Evolutionary conservation across 257 asterid genomes (phyloP).

Genomic region (Plantago major): DNA sequence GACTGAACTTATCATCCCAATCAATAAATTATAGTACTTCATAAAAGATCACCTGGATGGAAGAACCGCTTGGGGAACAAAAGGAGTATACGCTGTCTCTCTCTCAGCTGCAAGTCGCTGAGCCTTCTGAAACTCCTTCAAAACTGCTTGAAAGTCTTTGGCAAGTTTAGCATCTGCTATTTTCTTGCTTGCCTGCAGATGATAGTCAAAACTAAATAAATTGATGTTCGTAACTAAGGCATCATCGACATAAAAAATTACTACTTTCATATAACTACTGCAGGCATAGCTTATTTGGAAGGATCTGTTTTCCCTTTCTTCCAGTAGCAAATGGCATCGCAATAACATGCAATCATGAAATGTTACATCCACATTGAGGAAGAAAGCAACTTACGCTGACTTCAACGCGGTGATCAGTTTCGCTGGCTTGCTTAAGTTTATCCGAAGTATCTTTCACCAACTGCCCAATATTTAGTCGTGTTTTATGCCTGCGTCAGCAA

Average conservation of each 20-base stretch:
- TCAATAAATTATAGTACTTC: constrained; percentile 7
- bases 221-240: not conserved
- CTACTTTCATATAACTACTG: too few relatives aligned
- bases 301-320: too few relatives aligned
- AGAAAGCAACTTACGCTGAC: constrained; percentile 60
- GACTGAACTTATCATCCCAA: constrained; percentile 1
- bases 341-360: not conserved
- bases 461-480: constrained; percentile 78
- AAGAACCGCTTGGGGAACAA: constrained; percentile 44
- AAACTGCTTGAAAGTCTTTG: constrained; percentile 84
- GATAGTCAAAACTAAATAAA: constrained; percentile 9
- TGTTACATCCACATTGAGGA: not conserved
- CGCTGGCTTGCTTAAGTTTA: constrained; percentile 94
- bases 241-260: too few relatives aligned
- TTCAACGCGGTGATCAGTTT: constrained; percentile 65
- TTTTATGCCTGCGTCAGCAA: constrained; percentile 61
- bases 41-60: constrained; percentile 52
- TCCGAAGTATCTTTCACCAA: constrained; percentile 91
- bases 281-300: too few relatives aligned
- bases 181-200: constrained; percentile 79
- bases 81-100: constrained; percentile 79
- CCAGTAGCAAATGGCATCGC: too few relatives aligned
- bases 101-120: constrained; percentile 75
- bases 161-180: constrained; percentile 94
- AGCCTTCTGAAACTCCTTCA: constrained; percentile 84